Base-by-base conservation (phyloP, 2,329 filamentous ascomycete genomes). In the Trichoderma endophyticum region DNA sequence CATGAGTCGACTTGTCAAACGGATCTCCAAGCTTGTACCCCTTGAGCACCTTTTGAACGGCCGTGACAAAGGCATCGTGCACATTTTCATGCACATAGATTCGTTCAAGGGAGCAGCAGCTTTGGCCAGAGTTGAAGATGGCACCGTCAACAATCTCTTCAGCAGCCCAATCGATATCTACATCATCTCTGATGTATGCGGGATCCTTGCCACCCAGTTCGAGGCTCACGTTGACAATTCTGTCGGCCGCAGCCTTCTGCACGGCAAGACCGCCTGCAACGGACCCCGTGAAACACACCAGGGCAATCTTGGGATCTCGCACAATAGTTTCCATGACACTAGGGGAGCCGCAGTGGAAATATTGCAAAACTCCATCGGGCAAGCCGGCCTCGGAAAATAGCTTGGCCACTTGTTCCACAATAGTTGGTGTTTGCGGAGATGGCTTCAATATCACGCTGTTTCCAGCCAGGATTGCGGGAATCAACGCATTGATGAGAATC, bases 61-160 rank as follows among this genome's bases (percentile, higher is more conserved):
- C 93, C 66, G 89, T 86, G 66, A 98, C 86, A 77, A 98, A 98
- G 14, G 88, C 84, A 77, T 97, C 94, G 80, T 98, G 90, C 64
- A 98, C 89, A 76, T 89, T 90, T 78, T 93, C 92, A 77, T 96
- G 90, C 6, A 98, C 95, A 78, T 98, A 98, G 24, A 98, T 90
- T 39, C 95, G 88, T 84, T 98, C 95, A 69, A 98, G 86, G 28
- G 94, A 93, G 83, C 95, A 98, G 86, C 95, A 98, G 80, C 94
- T 97, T 85, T 98, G 95, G n/a, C 95, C 95, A 66, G 95, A 97
- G 84, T 98, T 98, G 87, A 98, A 98, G 71, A 98, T 86, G n/a
- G 94, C 91, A 24, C 95, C 95, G 77, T 98, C 95, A 15, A 98
- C 94, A 77, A 98, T 96, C 82, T 98, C 94, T 76, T 93, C 94